Percentiles rank a stretch among this genome's conserved stretches.
These are phyloP conservation scores for Panicum hallii DNA, from an alignment of 202 grass and related monocot species.

Conservation along the genomic window DNA sequence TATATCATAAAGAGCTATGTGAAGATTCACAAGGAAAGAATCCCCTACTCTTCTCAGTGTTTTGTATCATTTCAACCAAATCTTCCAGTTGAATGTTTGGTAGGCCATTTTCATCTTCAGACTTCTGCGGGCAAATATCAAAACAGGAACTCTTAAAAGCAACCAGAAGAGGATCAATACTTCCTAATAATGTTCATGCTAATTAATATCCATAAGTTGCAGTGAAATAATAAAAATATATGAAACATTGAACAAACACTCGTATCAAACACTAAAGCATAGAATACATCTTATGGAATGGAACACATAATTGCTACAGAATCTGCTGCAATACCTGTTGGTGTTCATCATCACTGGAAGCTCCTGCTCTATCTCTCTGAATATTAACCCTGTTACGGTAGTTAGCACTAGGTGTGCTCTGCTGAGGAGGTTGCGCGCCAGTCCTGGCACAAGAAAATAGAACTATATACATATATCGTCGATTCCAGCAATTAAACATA, in stretches of 20 bases:
- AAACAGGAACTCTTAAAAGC: constrained; percentile 31
- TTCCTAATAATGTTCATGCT: not conserved
- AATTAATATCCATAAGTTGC: not conserved
- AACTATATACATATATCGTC: not conserved
- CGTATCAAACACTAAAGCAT: not conserved
- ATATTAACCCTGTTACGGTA: constrained; percentile 17
- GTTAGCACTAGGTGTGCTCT: constrained; percentile 41
- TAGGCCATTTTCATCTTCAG: constrained; percentile 44
- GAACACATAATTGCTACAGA: not conserved
- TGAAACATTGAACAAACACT: not conserved
- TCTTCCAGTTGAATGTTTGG: constrained; percentile 64
- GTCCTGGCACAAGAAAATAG: constrained; percentile 25
- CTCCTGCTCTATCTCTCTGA: constrained; percentile 37
- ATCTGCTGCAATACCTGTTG: constrained; percentile 45
- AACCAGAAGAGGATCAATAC: not conserved
- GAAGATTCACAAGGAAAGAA: constrained; percentile 45
- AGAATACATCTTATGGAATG: not conserved
- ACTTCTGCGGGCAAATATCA: constrained; percentile 37
- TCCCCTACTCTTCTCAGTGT: constrained; percentile 75
- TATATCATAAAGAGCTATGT: constrained; percentile 12
- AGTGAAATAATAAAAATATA: not conserved
- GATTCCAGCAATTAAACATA: not conserved
- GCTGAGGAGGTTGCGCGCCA: constrained; percentile 31
- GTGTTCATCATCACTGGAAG: constrained; percentile 38
- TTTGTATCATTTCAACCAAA: constrained; percentile 74